Conservation (phyloP, 257 asterid genomes). For the Solanum chilense region DNA sequence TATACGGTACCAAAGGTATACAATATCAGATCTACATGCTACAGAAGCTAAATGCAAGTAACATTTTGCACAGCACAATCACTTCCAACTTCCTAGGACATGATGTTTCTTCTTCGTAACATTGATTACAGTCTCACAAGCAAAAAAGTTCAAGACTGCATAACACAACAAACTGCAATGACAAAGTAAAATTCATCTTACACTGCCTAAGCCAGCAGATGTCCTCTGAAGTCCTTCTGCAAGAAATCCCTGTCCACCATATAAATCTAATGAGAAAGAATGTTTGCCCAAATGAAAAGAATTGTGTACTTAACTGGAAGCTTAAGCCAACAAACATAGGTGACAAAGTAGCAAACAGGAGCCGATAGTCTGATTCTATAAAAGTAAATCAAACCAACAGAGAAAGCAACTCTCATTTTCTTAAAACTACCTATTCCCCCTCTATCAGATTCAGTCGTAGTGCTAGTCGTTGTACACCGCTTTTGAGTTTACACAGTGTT, state of each 20-base stretch:
- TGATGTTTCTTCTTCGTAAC: background rate
- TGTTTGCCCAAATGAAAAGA: background rate
- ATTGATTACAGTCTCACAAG: background rate
- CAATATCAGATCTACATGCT: background rate
- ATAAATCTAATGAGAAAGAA: background rate
- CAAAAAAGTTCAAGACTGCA: background rate
- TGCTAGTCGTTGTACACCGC: background rate
- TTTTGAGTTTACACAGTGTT: too few species aligned
- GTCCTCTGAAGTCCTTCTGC: slow-evolving; percentile 96
- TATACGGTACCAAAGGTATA: background rate
- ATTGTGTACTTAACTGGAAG: background rate
- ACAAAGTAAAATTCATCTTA: slow-evolving; percentile 21
- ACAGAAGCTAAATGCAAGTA: background rate
- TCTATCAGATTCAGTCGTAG: background rate
- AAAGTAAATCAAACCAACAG: background rate
- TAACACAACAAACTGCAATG: background rate
- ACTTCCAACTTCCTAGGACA: background rate
- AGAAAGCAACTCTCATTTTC: background rate
- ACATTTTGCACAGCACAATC: background rate
- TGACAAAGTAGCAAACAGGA: background rate
- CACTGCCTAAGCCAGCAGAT: slow-evolving; percentile 98
- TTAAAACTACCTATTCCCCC: background rate
- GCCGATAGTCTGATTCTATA: background rate
- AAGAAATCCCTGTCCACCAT: slow-evolving; percentile 76
- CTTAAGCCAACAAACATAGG: background rate